Percentiles rank a stretch among this genome's conserved stretches.
phyloP scores from a whole-genome alignment of 73 alveolate species.

The Symbiodinium natans region DNA sequence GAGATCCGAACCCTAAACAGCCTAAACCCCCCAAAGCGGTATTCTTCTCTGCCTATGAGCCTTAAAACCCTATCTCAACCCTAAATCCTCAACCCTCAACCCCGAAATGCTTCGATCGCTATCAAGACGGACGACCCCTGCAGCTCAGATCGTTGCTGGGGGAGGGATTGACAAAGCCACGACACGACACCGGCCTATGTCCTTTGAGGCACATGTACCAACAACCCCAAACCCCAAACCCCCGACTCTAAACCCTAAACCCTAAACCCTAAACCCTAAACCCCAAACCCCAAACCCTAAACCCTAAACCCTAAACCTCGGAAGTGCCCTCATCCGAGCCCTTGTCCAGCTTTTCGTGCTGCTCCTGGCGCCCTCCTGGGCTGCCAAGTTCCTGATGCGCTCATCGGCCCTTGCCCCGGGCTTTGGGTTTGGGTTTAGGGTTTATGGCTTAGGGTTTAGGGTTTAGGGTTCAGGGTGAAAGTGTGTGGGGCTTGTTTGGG shows the following conservation, averaged over 20 bases:
- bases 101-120: neutral
- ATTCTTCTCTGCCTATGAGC: too few relatives aligned
- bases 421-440: neutral
- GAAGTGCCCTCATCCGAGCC: too few relatives aligned
- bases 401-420: neutral
- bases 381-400: neutral
- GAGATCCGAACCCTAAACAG: too few relatives aligned
- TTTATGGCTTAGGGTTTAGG: neutral
- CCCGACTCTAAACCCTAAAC: neutral
- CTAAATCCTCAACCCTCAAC: neutral
- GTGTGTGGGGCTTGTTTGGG: too few relatives aligned
- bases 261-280: neutral
- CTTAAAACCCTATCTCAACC: too few relatives aligned
- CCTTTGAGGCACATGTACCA: too few relatives aligned
- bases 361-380: neutral
- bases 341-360: neutral
- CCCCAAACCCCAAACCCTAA: neutral
- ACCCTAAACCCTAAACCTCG: neutral
- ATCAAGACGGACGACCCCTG: too few relatives aligned
- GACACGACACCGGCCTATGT: too few relatives aligned
- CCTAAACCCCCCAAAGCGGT: too few relatives aligned
- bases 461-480: neutral
- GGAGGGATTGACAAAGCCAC: too few relatives aligned
- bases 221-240: too few relatives aligned
- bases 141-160: too few relatives aligned